A percentile compares a stretch with the other conserved stretches of the same genome.
phyloP scores from a whole-genome alignment of 345 rosid genomes.

The Ceriops decandra region DNA sequence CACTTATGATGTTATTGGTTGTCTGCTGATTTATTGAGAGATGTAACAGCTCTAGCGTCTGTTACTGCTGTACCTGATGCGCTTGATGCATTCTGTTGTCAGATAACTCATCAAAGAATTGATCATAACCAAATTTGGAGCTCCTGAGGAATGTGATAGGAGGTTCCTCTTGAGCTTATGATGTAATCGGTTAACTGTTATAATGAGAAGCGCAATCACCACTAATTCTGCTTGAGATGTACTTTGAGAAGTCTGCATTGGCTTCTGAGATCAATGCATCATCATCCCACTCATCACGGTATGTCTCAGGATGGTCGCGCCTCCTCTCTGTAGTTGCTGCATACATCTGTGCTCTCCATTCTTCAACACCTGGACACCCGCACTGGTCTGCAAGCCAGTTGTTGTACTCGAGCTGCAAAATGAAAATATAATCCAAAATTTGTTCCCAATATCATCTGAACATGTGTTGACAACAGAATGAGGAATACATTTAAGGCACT shows the following conservation, averaged over 20 bases:
- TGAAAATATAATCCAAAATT: neutral
- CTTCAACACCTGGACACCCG: constrained; percentile 11
- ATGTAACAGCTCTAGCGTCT: too few relatives aligned
- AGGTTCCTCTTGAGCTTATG: neutral
- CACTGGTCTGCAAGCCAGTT: constrained; percentile 23
- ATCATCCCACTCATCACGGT: constrained; percentile 23
- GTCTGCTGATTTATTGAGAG: too few relatives aligned
- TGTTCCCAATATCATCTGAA: too few relatives aligned
- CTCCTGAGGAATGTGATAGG: too few relatives aligned
- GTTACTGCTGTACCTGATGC: too few relatives aligned
- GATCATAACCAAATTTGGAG: too few relatives aligned
- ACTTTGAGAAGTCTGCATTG: constrained; percentile 11
- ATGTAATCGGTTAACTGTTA: neutral
- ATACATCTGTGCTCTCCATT: constrained; percentile 21
- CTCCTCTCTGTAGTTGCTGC: neutral
- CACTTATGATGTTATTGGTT: too few relatives aligned
- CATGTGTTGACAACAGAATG: too few relatives aligned
- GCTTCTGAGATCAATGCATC: constrained; percentile 13
- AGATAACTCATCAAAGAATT: too few relatives aligned
- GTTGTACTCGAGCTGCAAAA: constrained; percentile 24
- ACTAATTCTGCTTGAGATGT: neutral
- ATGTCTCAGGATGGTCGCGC: neutral
- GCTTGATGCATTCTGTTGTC: too few relatives aligned
- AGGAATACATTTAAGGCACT: too few relatives aligned
- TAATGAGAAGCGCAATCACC: neutral